Conservation (phyloP, 2,329 filamentous ascomycete species). For the Tolypocladium tropicale region DNA sequence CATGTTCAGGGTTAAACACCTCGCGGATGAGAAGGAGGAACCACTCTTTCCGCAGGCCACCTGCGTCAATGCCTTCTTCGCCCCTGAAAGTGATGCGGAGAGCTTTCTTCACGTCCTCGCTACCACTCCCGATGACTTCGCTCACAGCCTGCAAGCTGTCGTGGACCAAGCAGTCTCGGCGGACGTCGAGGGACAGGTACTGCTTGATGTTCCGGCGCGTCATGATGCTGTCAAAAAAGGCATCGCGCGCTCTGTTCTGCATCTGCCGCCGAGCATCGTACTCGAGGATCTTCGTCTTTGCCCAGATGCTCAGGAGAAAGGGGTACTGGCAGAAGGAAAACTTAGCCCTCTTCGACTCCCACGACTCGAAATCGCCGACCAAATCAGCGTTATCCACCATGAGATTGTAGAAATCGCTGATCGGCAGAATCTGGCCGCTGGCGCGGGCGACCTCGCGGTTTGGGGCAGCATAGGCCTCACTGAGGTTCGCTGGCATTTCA, state of each 20-base stretch:
- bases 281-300: conserved; percentile 84
- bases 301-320: conserved; percentile 83
- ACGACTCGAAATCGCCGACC: conserved; percentile 75
- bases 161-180: conserved; percentile 78
- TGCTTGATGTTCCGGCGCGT: conserved; percentile 64
- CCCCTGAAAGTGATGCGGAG: conserved; percentile 76
- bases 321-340: conserved; percentile 91
- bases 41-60: conserved; percentile 88
- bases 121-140: conserved; percentile 68
- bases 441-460: conserved; percentile 18
- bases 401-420: conserved; percentile 80
- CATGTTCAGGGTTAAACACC: conserved; percentile 83
- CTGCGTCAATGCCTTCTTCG: conserved; percentile 86
- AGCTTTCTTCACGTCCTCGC: conserved; percentile 84
- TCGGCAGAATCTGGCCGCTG: conserved; percentile 59
- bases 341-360: conserved; percentile 64
- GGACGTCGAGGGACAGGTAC: conserved; percentile 66
- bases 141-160: conserved; percentile 80
- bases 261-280: conserved; percentile 83
- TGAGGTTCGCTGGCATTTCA: conserved; percentile 7
- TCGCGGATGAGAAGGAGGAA: conserved; percentile 81
- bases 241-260: conserved; percentile 77
- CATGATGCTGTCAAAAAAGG: conserved; percentile 84
- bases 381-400: conserved; percentile 80
- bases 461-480: conserved; percentile 14